Evolutionary conservation across 1,284 basidiomycete species (phyloP).

Genomic region (Ganoderma multipileum): DNA sequence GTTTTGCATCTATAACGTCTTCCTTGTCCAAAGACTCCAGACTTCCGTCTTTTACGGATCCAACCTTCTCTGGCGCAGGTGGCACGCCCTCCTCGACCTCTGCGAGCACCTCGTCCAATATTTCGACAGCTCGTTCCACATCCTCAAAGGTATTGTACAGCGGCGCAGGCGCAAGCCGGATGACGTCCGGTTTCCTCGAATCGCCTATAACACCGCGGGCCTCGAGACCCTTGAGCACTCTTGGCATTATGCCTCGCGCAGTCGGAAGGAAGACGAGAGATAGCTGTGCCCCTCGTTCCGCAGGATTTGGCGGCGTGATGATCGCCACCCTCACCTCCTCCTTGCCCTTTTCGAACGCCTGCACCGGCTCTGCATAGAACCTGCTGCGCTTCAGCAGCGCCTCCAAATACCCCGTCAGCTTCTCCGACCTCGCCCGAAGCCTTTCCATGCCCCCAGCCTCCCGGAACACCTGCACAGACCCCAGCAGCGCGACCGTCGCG

Average conservation of each 20-base stretch:
- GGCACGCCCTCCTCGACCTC: constrained; percentile 34
- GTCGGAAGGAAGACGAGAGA: constrained; percentile 81
- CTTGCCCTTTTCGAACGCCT: constrained; percentile 41
- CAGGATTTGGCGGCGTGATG: constrained; percentile 78
- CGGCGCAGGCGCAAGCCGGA: constrained; percentile 84
- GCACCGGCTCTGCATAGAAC: constrained; percentile 61
- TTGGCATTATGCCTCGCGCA: constrained; percentile 72
- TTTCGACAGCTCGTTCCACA: constrained; percentile 70
- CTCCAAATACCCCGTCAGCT: constrained; percentile 79
- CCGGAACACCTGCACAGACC: constrained; percentile 83
- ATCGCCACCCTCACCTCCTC: constrained; percentile 76
- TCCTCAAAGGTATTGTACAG: constrained; percentile 87
- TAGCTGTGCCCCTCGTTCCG: constrained; percentile 83
- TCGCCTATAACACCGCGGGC: constrained; percentile 87
- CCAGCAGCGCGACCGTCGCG: constrained; percentile 79
- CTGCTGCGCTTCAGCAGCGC: constrained; percentile 63
- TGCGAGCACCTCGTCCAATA: constrained; percentile 65
- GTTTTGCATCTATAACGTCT: constrained; percentile 7
- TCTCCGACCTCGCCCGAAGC: constrained; percentile 72
- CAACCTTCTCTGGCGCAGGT: not conserved
- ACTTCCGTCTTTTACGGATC: not conserved
- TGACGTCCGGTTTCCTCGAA: constrained; percentile 89
- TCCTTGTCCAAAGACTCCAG: constrained; percentile 5
- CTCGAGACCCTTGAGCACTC: constrained; percentile 67
- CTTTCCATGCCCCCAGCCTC: constrained; percentile 76